A percentile compares a stretch with the other conserved stretches of the same genome.
Conservation (phyloP, 805 yeast species). For the Dipodascopsis uninucleata region DNA sequence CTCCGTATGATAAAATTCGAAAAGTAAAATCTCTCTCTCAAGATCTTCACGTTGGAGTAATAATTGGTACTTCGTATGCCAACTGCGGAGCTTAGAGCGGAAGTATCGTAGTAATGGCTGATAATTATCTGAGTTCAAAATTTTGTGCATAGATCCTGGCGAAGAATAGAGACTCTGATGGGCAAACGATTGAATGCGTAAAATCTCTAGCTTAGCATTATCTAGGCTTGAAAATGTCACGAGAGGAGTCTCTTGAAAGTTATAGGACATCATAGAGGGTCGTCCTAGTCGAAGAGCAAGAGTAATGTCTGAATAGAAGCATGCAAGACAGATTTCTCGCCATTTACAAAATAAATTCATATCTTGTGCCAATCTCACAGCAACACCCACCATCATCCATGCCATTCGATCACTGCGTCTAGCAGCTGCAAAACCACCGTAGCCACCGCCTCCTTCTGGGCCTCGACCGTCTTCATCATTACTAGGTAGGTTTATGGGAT, state of each 20-base stretch:
- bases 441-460: slow-evolving; percentile 43
- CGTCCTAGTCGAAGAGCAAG: slow-evolving; percentile 79
- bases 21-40: slow-evolving; percentile 66
- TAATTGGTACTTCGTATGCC: slow-evolving; percentile 64
- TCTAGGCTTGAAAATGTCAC: slow-evolving; percentile 59
- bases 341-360: slow-evolving; percentile 74
- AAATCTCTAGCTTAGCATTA: slow-evolving; percentile 72
- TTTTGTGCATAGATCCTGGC: slow-evolving; percentile 36
- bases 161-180: slow-evolving; percentile 75
- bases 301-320: slow-evolving; percentile 79
- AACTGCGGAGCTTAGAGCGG: slow-evolving; percentile 70
- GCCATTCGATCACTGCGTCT: slow-evolving; percentile 85
- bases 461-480: slow-evolving; percentile 27
- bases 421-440: slow-evolving; percentile 79
- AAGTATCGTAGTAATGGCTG: slow-evolving; percentile 67
- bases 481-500: slow-evolving; percentile 37
- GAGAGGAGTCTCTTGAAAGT: slow-evolving; percentile 51
- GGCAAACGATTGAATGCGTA: slow-evolving; percentile 75
- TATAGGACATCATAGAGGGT: slow-evolving; percentile 70
- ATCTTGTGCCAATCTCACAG: slow-evolving; percentile 81
- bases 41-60: slow-evolving; percentile 47
- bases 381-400: slow-evolving; percentile 89
- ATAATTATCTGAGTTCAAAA: slow-evolving; percentile 41
- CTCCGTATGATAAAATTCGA: slow-evolving; percentile 82
- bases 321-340: slow-evolving; percentile 71